Evolutionary conservation across 805 yeast genomes (phyloP).

Genomic region (Sungouiozyma ichnusensis): DNA sequence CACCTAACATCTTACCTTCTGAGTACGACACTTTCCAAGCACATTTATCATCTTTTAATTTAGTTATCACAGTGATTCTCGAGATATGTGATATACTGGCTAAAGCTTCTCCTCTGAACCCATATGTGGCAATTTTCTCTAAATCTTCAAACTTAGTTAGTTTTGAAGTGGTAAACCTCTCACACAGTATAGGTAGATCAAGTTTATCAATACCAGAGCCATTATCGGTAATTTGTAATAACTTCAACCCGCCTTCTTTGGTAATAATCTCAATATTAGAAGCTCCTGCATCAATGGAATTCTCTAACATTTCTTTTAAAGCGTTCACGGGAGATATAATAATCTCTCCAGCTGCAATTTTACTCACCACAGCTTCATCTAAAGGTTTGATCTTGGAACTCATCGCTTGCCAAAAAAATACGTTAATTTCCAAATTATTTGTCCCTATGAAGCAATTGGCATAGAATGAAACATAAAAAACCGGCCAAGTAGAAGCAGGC

Average conservation of each 20-base stretch:
- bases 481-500: too few species aligned
- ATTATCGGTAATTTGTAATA: constrained; percentile 80
- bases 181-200: constrained; percentile 74
- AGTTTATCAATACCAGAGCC: constrained; percentile 70
- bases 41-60: constrained; percentile 45
- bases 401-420: too few species aligned
- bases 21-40: constrained; percentile 65
- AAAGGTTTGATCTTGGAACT: constrained; percentile 32
- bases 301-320: constrained; percentile 83
- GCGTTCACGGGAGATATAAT: constrained; percentile 92
- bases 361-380: constrained; percentile 66
- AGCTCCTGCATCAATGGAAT: constrained; percentile 79
- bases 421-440: too few species aligned
- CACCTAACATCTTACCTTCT: constrained; percentile 50
- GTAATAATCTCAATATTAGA: constrained; percentile 64
- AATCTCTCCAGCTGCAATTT: constrained; percentile 96
- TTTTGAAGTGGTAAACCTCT: constrained; percentile 88
- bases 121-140: constrained; percentile 62
- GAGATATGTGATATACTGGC: constrained; percentile 91
- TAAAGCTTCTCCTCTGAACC: constrained; percentile 93
- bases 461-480: too few species aligned
- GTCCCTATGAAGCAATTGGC: background rate
- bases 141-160: constrained; percentile 66
- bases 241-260: constrained; percentile 87
- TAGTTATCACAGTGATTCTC: constrained; percentile 69